These are phyloP conservation scores for Mortierella sp. DNA, from an alignment of 371 early-diverging fungal genomes.

Conservation along the genomic window DNA sequence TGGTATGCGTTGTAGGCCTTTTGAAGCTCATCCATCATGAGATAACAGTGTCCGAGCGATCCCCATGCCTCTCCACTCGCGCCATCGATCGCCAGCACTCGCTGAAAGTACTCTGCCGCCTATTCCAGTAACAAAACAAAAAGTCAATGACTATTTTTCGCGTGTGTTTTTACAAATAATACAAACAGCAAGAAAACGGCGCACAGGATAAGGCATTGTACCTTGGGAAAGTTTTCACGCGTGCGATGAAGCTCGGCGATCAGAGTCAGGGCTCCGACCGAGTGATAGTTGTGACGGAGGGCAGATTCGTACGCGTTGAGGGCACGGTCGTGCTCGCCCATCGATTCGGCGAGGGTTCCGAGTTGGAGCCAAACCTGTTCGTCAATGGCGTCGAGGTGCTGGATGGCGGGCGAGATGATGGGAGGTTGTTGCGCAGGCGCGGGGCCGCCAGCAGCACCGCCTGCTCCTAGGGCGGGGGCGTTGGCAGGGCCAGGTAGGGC, in stretches of 20 bases:
- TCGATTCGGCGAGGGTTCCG: conserved; percentile 79
- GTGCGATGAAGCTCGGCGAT: conserved; percentile 79
- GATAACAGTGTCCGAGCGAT: conserved; percentile 92
- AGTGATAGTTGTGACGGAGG: conserved; percentile 91
- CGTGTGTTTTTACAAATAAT: neutral
- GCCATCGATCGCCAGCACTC: conserved; percentile 85
- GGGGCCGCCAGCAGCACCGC: neutral
- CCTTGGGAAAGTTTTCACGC: conserved; percentile 73
- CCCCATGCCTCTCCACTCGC: conserved; percentile 95
- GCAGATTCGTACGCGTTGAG: conserved; percentile 88
- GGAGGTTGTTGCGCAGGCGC: conserved; percentile 24
- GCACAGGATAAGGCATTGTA: conserved; percentile 12
- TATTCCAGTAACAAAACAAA: conserved; percentile 18
- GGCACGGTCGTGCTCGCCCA: conserved; percentile 85
- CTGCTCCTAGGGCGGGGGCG: neutral
- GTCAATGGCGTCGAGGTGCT: conserved; percentile 76
- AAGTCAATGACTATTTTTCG: neutral
- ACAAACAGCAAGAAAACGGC: neutral
- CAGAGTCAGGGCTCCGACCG: conserved; percentile 79
- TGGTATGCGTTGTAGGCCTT: conserved; percentile 95
- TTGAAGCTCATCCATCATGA: conserved; percentile 94
- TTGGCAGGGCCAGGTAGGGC: conserved; percentile 23
- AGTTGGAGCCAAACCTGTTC: conserved; percentile 86
- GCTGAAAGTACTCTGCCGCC: conserved; percentile 93
- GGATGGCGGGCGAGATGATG: conserved; percentile 62